Percentiles rank a stretch among this genome's conserved stretches.
Evolutionary conservation across 2,329 filamentous ascomycete species (phyloP).

Genomic region (Paraphoma sp.): DNA sequence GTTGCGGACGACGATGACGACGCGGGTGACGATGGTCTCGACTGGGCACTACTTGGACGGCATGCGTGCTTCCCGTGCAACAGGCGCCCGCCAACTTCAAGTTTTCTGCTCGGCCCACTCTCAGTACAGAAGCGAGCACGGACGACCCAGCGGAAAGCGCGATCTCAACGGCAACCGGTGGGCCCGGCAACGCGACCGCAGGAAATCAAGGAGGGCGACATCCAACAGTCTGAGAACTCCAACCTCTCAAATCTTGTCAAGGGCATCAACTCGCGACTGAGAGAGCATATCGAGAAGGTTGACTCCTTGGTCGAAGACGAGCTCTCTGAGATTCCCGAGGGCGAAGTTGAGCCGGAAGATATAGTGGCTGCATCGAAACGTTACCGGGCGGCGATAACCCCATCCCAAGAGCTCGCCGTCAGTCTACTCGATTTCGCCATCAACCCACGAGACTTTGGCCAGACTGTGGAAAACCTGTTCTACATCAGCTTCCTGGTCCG

Average conservation of each 20-base stretch:
- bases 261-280: slow-evolving; percentile 72
- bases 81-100: slow-evolving; percentile 75
- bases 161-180: slow-evolving; percentile 71
- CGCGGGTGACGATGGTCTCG: slow-evolving; percentile 72
- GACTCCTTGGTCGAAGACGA: slow-evolving; percentile 53
- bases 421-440: slow-evolving; percentile 86
- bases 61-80: slow-evolving; percentile 77
- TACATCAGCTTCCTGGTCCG: slow-evolving; percentile 94
- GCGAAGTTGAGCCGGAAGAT: slow-evolving; percentile 44
- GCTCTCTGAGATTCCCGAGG: slow-evolving; percentile 29
- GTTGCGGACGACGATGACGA: slow-evolving; percentile 68
- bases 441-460: slow-evolving; percentile 88
- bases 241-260: slow-evolving; percentile 80
- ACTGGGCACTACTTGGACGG: slow-evolving; percentile 83
- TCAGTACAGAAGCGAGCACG: slow-evolving; percentile 86
- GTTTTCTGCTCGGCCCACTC: slow-evolving; percentile 86
- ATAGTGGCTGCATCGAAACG: slow-evolving; percentile 65
- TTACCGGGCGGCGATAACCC: slow-evolving; percentile 66
- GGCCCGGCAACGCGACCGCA: slow-evolving; percentile 76
- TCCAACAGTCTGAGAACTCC: slow-evolving; percentile 77
- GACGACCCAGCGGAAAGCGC: slow-evolving; percentile 70
- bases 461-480: slow-evolving; percentile 96
- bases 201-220: slow-evolving; percentile 75
- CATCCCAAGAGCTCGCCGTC: slow-evolving; percentile 65
- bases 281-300: slow-evolving; percentile 45